Evolutionary conservation across 305 asterid genomes (phyloP).

Genomic region (Nicotiana rustica): DNA sequence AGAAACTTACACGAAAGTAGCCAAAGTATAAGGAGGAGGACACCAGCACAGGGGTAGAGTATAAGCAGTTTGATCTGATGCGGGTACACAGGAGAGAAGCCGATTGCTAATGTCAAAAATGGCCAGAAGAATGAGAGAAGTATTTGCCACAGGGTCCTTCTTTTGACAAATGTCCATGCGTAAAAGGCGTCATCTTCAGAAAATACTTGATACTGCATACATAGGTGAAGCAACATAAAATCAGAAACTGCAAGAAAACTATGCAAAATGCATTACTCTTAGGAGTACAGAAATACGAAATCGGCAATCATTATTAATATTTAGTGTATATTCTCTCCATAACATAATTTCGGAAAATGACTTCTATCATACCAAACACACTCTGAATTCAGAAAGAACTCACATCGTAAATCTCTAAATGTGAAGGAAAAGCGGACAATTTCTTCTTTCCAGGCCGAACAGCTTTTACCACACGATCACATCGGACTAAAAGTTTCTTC

Average conservation of each 20-base stretch:
- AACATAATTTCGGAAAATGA: background rate
- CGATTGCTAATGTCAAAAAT: constrained; percentile 85
- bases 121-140: constrained; percentile 97
- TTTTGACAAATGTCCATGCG: constrained; percentile 88
- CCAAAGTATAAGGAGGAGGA: constrained; percentile 83
- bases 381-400: constrained; percentile 41
- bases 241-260: background rate
- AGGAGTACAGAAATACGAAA: background rate
- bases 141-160: constrained; percentile 89
- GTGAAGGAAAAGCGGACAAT: constrained; percentile 94
- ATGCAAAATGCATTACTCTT: background rate
- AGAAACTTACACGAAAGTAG: constrained; percentile 70
- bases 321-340: too few relatives aligned
- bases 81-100: constrained; percentile 77
- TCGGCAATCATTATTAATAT: background rate
- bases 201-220: constrained; percentile 81
- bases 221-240: constrained; percentile 29
- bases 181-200: constrained; percentile 90
- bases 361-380: background rate
- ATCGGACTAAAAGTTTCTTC: constrained; percentile 84
- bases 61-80: constrained; percentile 81
- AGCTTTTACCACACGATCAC: constrained; percentile 91
- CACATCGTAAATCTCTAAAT: constrained; percentile 78
- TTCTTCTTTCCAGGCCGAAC: constrained; percentile 92
- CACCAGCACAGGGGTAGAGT: constrained; percentile 89